Conservation (phyloP, 805 yeast species). For the Myxozyma neglecta region DNA sequence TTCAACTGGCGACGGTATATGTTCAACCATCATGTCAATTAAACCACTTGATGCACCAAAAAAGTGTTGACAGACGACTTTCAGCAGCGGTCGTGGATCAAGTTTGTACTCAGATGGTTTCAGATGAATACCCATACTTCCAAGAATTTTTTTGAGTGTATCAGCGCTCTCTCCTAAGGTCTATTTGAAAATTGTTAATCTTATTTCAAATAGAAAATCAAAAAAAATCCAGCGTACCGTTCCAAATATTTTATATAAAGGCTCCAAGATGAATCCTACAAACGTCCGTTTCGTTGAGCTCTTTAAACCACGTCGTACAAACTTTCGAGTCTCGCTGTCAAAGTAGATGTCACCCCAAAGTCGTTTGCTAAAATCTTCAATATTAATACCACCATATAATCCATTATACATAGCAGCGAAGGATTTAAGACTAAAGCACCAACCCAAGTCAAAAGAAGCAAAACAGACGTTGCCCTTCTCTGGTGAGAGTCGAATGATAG, state of each 20-base stretch:
- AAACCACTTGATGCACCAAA: slow-evolving; percentile 57
- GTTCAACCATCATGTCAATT: slow-evolving; percentile 49
- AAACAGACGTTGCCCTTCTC: slow-evolving; percentile 66
- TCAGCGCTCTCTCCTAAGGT: slow-evolving; percentile 54
- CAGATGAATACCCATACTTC: slow-evolving; percentile 49
- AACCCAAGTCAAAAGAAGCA: slow-evolving; percentile 62
- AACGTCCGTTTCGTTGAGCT: slow-evolving; percentile 48
- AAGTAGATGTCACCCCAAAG: slow-evolving; percentile 80
- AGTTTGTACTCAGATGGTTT: slow-evolving; percentile 38
- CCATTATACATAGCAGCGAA: slow-evolving; percentile 56
- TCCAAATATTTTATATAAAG: slow-evolving; percentile 65
- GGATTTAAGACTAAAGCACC: slow-evolving; percentile 65
- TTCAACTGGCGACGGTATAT: slow-evolving; percentile 45
- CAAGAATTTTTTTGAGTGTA: slow-evolving; percentile 48
- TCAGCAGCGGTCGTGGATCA: slow-evolving; percentile 62
- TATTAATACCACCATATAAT: slow-evolving; percentile 40
- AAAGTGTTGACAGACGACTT: slow-evolving; percentile 52
- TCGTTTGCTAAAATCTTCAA: slow-evolving; percentile 49
- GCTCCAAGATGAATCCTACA: slow-evolving; percentile 66
- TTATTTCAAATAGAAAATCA: not conserved
- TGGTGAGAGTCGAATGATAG: slow-evolving; percentile 52
- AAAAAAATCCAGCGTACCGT: not conserved
- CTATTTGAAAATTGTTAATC: slow-evolving; percentile 45
- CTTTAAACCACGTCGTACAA: slow-evolving; percentile 43
- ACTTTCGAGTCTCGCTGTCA: slow-evolving; percentile 46